Conservation (phyloP, 2,329 filamentous ascomycete genomes). For the Sporothrix phasma region DNA sequence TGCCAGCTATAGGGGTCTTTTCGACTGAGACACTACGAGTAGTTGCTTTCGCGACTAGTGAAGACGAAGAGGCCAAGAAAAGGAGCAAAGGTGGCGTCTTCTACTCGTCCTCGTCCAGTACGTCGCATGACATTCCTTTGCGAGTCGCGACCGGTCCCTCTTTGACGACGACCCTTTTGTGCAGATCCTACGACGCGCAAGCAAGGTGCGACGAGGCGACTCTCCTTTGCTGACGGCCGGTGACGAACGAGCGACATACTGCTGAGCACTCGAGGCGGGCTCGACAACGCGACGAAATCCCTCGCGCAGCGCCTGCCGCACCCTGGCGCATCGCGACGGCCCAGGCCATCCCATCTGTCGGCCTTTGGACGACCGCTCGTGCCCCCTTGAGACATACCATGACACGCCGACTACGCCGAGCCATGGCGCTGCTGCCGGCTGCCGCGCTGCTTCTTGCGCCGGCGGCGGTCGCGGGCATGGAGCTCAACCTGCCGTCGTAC, state of each 20-base stretch:
- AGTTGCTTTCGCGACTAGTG: background rate
- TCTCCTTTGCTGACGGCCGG: background rate
- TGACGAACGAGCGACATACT: background rate
- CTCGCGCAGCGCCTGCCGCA: background rate
- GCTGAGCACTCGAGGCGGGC: background rate
- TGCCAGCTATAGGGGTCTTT: no score
- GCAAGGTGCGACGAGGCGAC: background rate
- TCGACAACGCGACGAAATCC: background rate
- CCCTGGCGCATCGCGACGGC: background rate
- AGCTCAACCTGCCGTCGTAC: conserved; percentile 47
- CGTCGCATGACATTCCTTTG: no score
- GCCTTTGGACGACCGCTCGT: background rate
- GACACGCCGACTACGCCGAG: conserved; percentile 9
- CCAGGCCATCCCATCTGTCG: background rate
- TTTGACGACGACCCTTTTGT: background rate
- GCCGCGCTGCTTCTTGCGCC: conserved; percentile 13
- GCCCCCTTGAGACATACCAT: background rate
- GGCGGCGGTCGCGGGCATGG: conserved; percentile 24
- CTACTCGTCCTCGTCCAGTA: no score
- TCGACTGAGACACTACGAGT: no score
- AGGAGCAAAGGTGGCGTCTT: conserved; percentile 7
- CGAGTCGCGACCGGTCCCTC: background rate
- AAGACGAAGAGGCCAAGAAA: background rate
- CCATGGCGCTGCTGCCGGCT: background rate
- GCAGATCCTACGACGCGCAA: no score